A percentile compares a stretch with the other conserved stretches of the same genome.
These are phyloP conservation scores for Aspergillus costaricaensis DNA, from an alignment of 2,329 filamentous ascomycete genomes.

Conservation along the genomic window DNA sequence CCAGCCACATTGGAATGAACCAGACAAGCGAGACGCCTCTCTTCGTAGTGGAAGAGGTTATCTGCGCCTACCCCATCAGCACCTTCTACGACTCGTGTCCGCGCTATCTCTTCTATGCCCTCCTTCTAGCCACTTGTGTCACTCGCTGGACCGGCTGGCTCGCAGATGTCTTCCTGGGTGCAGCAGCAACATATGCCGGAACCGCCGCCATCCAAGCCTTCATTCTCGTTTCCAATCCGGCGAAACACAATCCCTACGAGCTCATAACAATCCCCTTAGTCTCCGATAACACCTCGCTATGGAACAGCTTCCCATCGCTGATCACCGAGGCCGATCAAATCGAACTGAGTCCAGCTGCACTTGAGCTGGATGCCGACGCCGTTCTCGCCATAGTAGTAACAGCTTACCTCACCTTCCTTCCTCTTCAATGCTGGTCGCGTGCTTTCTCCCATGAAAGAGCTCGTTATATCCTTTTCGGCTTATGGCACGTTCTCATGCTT, in stretches of 20 bases:
- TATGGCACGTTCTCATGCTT: constrained; percentile 36
- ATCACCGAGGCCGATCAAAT: constrained; percentile 23
- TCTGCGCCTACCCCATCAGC: constrained; percentile 37
- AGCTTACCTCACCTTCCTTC: constrained; percentile 37
- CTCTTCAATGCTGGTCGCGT: constrained; percentile 37
- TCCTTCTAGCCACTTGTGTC: constrained; percentile 30
- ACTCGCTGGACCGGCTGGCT: constrained; percentile 37
- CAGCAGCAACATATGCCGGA: constrained; percentile 36
- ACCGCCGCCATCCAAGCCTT: constrained; percentile 36
- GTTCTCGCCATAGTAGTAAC: constrained; percentile 38
- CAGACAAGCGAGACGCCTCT: constrained; percentile 3
- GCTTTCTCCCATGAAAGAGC: constrained; percentile 29
- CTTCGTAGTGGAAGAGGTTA: constrained; percentile 33
- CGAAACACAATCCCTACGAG: constrained; percentile 11
- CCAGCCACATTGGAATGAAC: neutral
- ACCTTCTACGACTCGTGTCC: constrained; percentile 37
- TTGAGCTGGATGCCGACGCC: constrained; percentile 36
- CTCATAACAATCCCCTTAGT: constrained; percentile 29
- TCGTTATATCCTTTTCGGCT: constrained; percentile 29
- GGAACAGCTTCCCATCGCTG: constrained; percentile 22
- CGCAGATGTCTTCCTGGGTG: constrained; percentile 34
- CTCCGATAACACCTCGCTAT: constrained; percentile 17
- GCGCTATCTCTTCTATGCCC: constrained; percentile 36
- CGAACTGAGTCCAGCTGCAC: constrained; percentile 28
- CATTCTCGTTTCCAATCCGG: constrained; percentile 29